Conservation (phyloP, 805 yeast species). For the Saccharomyces kudriavzevii region DNA sequence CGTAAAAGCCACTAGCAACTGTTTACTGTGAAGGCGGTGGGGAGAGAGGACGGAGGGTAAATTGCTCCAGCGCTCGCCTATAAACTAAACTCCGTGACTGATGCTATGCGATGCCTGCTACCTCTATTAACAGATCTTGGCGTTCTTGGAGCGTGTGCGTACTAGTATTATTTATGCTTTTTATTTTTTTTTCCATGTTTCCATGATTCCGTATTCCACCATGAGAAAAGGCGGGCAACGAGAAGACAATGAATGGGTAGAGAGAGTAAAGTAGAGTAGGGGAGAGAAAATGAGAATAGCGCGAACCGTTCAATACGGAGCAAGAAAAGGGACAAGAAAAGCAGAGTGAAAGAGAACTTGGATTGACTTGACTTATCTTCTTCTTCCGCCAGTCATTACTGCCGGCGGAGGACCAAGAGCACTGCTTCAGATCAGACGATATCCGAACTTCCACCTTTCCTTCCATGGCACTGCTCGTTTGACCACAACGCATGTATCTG, state of each 20-base stretch:
- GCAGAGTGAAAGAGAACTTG: not conserved
- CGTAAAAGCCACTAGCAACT: conserved; percentile 1
- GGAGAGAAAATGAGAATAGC: too few relatives aligned
- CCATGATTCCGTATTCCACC: not conserved
- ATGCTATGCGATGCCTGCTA: not conserved
- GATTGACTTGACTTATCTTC: not conserved
- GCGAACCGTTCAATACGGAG: not conserved
- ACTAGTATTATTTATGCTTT: not conserved
- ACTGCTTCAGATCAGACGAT: too few relatives aligned
- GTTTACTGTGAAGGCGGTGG: not conserved
- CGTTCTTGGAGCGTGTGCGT: not conserved
- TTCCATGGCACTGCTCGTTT: not conserved
- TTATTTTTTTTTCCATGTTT: not conserved
- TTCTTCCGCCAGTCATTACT: not conserved
- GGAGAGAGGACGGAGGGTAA: not conserved
- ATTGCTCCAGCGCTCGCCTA: not conserved
- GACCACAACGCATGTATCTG: not conserved
- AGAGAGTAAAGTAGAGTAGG: not conserved
- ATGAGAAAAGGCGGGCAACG: not conserved
- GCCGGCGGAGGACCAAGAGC: too few relatives aligned
- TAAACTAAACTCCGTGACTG: not conserved
- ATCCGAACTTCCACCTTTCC: not conserved
- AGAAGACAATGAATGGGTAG: not conserved
- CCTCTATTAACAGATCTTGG: not conserved
- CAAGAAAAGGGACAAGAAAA: not conserved